These are phyloP conservation scores for Gentiana straminea DNA, from an alignment of 257 asterid genomes.

Conservation along the genomic window DNA sequence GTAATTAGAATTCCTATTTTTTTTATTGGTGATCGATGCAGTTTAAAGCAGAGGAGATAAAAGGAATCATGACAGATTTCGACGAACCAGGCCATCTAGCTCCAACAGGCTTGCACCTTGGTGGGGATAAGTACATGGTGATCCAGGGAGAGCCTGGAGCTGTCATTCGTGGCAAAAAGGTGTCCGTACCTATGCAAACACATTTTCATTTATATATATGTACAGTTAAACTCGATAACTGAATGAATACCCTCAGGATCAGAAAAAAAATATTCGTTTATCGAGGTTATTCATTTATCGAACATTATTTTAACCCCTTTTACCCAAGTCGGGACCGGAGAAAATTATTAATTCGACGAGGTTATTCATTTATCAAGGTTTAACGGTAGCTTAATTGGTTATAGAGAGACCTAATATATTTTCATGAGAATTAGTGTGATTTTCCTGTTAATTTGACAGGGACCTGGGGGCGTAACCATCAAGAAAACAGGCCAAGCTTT, in stretches of 20 bases:
- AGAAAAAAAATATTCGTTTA: no score
- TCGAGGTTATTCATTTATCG: no score
- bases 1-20: background rate
- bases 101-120: conserved; percentile 35
- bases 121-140: conserved; percentile 41
- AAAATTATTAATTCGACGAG: no score
- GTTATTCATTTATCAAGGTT: no score
- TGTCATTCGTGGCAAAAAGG: conserved; percentile 54
- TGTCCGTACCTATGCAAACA: background rate
- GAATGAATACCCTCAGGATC: no score
- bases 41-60: conserved; percentile 36
- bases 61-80: conserved; percentile 31
- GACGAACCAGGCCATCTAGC: conserved; percentile 45
- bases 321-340: no score
- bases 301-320: no score
- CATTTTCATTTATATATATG: no score
- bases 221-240: no score
- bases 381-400: no score
- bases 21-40: conserved; percentile 10
- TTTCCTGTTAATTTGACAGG: conserved; percentile 14
- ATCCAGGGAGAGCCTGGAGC: conserved; percentile 49
- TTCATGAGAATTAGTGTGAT: no score
- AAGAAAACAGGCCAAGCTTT: conserved; percentile 47
- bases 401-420: no score
- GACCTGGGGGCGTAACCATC: conserved; percentile 38